Base-by-base conservation (phyloP, 208 protist species). In the Leishmania guyanensis region DNA sequence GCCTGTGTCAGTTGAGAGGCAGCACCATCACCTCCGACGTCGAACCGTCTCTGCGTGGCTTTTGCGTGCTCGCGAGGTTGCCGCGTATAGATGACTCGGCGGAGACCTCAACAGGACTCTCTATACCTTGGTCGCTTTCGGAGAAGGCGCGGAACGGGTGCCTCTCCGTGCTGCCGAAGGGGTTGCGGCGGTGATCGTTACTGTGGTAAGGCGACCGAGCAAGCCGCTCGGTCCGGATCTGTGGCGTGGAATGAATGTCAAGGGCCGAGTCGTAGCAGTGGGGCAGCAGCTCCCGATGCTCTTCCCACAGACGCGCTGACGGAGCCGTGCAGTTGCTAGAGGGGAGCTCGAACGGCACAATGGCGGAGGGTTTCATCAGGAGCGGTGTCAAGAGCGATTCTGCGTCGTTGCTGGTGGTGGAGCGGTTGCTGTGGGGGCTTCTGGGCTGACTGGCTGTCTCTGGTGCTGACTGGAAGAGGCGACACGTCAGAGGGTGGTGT, bases 401-500 rank as follows among this genome's bases (percentile, higher is more conserved):
- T 39, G 54, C 56, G 46, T 51, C 26, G 36, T 29, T 58, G 29
- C 50, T 46, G n/a, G 50, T 17, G 71, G 33, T 60, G 48, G 48
- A 58, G 71, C 51, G 3, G 69, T 56, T 64, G 69, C 12, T 22
- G 10, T 48, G n/a, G 17, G 56, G 72, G 3, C 51, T 70, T 39
- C 69, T 39, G 17, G 53, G 16, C 53, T 10, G 29, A 51, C 29
- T 66, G 2, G 14, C 3, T 0, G 20, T 1, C 39, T 22, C 29
- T 60, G 58, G 10, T 16, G 22, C 56, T 72, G 29, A 5, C 12
- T 73, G 9, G 73, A 82, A 64, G 46, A 86, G 80, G 3, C 75
- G 81, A 17, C 80, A 58, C 12, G 86, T 87, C 71, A 93, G 80
- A 14, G 82, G 73, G 78, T 93, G 89, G 29, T 60, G 84, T 9